Evolutionary conservation across 2,329 filamentous ascomycete species (phyloP), one percentile per base, ranked within the genome.

Genomic region (Tolypocladium sp.): DNA sequence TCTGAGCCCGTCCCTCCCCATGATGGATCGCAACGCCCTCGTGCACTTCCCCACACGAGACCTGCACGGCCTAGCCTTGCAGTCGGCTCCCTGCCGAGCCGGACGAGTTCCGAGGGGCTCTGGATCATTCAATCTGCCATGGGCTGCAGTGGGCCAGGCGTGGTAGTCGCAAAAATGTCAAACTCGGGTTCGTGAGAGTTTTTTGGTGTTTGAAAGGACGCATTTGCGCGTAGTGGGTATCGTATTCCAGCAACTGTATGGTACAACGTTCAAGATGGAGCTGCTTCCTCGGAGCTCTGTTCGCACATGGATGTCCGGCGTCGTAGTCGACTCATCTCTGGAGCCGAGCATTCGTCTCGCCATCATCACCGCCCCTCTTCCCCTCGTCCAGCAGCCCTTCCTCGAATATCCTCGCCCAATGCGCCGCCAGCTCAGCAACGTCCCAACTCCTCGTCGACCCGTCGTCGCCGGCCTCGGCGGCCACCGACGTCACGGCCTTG

Each of bases 401-500:
- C 37, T 74, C 71, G 56, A 75, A 74, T 15, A 71, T 60, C 15
- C 15, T 58, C 5, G 70, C 73, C 73, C 73, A 75, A 20, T 58
- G 62, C n/a, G 49, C 60, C 6, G 73, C 73, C 38, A 75, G 20
- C 6, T 57, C 58, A 12, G 63, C 59, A 55, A 71, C 59, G n/a
- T 73, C 64, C 68, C 68, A 73, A 7, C 37, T 44, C n/a, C 41
- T 54, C 27, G 56, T 37, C 30, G n/a, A 15, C 13, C 58, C 54
- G 42, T 46, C 30, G 56, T 46, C 30, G 56, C 59, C 70, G 56
- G 78, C 62, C 71, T 89, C 81, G 44, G 76, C 78, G 63, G 78
- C 77, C 60, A 96, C 80, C 70, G 84, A 92, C n/a, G 91, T 95
- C 57, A 90, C 87, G 61, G 82, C 79, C 75, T 89, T 90, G 30